Evolutionary conservation across 495 filamentous ascomycete genomes (phyloP), one percentile per base, ranked within the genome.

Genomic region (Aspergillus leporis): DNA sequence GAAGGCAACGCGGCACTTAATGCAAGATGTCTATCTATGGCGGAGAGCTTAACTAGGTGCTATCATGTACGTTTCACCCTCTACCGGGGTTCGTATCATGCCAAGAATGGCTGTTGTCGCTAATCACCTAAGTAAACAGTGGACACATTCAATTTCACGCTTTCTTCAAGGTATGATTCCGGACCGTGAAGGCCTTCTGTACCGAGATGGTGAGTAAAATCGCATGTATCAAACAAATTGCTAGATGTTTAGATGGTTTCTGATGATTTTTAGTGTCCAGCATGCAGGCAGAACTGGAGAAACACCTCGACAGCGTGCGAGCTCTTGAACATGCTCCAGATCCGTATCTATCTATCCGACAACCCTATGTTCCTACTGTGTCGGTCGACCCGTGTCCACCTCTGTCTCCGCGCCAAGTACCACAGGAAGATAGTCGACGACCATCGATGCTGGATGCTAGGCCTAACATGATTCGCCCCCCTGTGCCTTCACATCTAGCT

Each of bases 401-500:
- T 34, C 77, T 97, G 16, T 97, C 94, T n/a, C 94, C 94, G 28
- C 90, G 92, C 36, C 94, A 97, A 75, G 71, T 92, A 45, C 86
- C 93, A 23, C 87, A 92, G 69, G 91, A 97, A 56, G 92, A 97
- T 64, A 81, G 85, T 50, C 89, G 91, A 41, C 86, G 94, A 47
- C 80, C 77, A 36, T 88, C 82, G 36, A 69, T 78, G 56, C 56
- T 70, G 58, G 71, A 75, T 51, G 38, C 67, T 12, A 60, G 70
- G 55, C 51, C 66, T 25, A 68, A 50, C 55, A 67, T 72, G 71
- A 77, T 80, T 30, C 85, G 90, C 51, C 87, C 91, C n/a, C 87
- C 90, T 23, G 83, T 92, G 13, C 88, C 91, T 30, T 85, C 91
- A 31, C 89, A 89, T 67, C 78, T 94, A 41, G 85, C 90, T 30